Evolutionary conservation across 305 asterid species (phyloP).

Genomic region (Lippia alba): DNA sequence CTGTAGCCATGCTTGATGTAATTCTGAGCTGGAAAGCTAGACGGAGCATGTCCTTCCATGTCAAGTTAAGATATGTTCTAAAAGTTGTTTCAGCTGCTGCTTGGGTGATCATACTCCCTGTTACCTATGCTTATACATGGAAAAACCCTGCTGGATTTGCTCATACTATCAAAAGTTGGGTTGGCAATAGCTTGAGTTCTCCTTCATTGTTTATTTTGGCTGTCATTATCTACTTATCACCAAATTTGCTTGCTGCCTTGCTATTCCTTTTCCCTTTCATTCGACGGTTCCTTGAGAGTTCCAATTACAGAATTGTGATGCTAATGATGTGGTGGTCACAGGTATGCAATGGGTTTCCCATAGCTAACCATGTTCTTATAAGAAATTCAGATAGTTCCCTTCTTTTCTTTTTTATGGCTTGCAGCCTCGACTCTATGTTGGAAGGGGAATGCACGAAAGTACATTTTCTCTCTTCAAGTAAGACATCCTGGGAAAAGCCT

Average conservation of each 20-base stretch:
- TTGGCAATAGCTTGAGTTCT: slow-evolving; percentile 78
- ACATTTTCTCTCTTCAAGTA: slow-evolving; percentile 97
- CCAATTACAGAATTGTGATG: slow-evolving; percentile 92
- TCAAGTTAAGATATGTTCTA: slow-evolving; percentile 83
- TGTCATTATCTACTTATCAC: slow-evolving; percentile 89
- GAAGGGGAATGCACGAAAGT: slow-evolving; percentile 99
- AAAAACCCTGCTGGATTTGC: slow-evolving; percentile 91
- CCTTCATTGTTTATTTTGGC: slow-evolving; percentile 91
- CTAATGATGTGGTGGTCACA: slow-evolving; percentile 99
- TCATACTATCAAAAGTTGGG: slow-evolving; percentile 89
- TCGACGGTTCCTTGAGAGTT: slow-evolving; percentile 95
- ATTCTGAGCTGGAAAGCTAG: slow-evolving; percentile 90
- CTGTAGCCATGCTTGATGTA: slow-evolving; percentile 91
- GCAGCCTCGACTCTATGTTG: slow-evolving; percentile 99
- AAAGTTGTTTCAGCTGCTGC: slow-evolving; percentile 92
- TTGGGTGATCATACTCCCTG: slow-evolving; percentile 95
- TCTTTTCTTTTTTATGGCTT: slow-evolving; percentile 33
- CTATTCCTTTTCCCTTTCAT: slow-evolving; percentile 88
- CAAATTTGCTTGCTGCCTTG: slow-evolving; percentile 88
- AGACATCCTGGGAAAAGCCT: slow-evolving; percentile 29
- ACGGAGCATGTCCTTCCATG: slow-evolving; percentile 89
- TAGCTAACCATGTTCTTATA: neutral
- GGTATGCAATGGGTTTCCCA: slow-evolving; percentile 48
- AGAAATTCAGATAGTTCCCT: slow-evolving; percentile 28
- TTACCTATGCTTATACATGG: slow-evolving; percentile 95